phyloP scores from a whole-genome alignment of 331 rosid species.

The Malus hybrid region DNA sequence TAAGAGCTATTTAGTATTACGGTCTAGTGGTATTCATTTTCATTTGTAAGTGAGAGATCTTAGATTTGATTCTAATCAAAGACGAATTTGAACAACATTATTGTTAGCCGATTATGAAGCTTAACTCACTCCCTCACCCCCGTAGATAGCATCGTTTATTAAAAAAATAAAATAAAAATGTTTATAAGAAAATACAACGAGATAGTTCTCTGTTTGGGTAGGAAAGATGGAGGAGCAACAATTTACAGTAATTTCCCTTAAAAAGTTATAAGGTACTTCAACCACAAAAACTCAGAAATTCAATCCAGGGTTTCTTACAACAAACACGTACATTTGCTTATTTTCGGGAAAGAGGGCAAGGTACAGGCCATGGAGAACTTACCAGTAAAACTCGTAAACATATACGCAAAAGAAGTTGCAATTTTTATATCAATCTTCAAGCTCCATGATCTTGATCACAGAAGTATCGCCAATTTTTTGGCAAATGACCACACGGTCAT shows the following conservation, averaged over 20 bases:
- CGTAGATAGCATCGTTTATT: too few species aligned
- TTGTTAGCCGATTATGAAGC: too few species aligned
- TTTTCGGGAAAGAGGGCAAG: background rate
- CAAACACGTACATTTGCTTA: background rate
- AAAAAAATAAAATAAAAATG: too few species aligned
- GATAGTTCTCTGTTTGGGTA: background rate
- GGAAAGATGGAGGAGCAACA: background rate
- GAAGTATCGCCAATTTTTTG: constrained; percentile 84
- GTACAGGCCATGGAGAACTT: background rate
- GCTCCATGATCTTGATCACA: constrained; percentile 91
- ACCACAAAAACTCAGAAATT: background rate
- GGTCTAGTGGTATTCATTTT: too few species aligned
- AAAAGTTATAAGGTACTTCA: background rate
- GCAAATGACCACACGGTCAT: constrained; percentile 84
- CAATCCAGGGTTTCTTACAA: background rate
- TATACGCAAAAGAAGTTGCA: background rate
- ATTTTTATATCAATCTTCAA: constrained; percentile 56
- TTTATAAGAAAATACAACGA: background rate
- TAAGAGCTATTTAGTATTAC: too few species aligned
- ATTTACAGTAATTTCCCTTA: background rate
- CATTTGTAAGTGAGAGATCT: too few species aligned
- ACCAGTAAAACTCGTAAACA: background rate
- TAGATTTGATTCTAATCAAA: too few species aligned
- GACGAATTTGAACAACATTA: too few species aligned
- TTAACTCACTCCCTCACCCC: too few species aligned